Evolutionary conservation across 495 filamentous ascomycete species (phyloP), one percentile per base, ranked within the genome.

Genomic region (Neurospora sp.): DNA sequence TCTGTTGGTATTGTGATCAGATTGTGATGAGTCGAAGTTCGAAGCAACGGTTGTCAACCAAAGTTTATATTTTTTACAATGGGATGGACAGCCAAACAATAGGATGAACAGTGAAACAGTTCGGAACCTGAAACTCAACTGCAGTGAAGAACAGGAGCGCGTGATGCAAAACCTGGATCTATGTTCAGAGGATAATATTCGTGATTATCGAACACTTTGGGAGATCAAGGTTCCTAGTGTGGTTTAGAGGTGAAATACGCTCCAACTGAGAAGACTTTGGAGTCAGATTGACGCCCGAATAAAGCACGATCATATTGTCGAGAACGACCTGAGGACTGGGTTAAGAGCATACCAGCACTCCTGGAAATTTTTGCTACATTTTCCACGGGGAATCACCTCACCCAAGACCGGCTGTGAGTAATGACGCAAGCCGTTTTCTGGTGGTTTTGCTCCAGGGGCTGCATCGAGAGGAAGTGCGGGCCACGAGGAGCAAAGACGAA

Each of bases 61-160:
- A 6, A 27, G 3, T 27, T 10, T 27, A 7, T 0, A 14, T 1
- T 1, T 1, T 27, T 6, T 0, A 0, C 0, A 12, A 40, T 12
- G 14, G 40, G 40, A 40, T 40, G 40, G 14, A 40, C 9, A 12
- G 40, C 12, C 10, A 40, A 40, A 12, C 4, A 6, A 14, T 53
- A 5, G 45, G 45, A 53, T 53, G 20, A 53, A 53, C 9, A 27
- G 20, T 5, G 4, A 3, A 27, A 3, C 22, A 27, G 14, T 59
- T 14, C 48, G 0, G 48, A 59, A 14, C 20, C 48, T 14, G 20
- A 59, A 59, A 7, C 20, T 14, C 1, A 0, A 14, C 0, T 27
- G 2, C 20, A 31, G 48, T 27, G 48, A 59, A 59, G 20, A 20
- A 4, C 10, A 22, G 45, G 4, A 53, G 0, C 0, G 1, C 20